Base-by-base conservation (phyloP, 805 yeast genomes). In the Ogataea corticis region DNA sequence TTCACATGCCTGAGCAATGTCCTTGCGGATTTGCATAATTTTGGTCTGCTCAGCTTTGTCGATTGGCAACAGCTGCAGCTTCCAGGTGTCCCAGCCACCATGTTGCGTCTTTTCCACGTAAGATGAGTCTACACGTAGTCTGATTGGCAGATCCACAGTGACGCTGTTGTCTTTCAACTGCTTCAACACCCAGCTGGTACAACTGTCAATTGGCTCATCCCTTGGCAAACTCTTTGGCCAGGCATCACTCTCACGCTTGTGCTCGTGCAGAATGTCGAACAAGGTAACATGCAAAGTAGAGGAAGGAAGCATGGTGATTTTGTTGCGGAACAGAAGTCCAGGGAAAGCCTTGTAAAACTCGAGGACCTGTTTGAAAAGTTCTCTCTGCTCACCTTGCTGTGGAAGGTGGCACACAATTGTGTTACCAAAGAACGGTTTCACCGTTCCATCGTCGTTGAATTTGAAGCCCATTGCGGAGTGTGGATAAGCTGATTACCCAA, bases 1-100 rank as follows among this genome's bases (percentile, higher is more conserved):
- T 5, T 33, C 43, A 12, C 50, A 29, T 1, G 48, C 38, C 11
- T 34, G 29, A 4, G 57, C 54, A 33, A 52, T 44, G 13, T 14
- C 46, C 4, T 14, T 28, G 9, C 57, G 45, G 11, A 52, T 23
- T 3, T 30, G 19, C 27, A 13, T 25, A n/a, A 52, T 27, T 31
- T 50, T 50, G 14, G 30, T 34, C 23, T 35, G 42, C 32, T 52
- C 55, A 9, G 21, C 16, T 14, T 48, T 42, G 19, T 52, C 44
- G 12, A 41, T 11, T 2, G 57, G 57, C 12, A 43, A 14, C 19
- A 52, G 32, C 10, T 43, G 49, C 17, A 52, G 42, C 33, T 52
- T 52, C 57, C 57, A 52, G 12, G 57, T 52, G 18, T 50, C 57
- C 48, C 41, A 42, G 3, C 50, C 44, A 13, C 51, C 50, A 19